Percentiles rank a stretch among this genome's conserved stretches.
phyloP scores from a whole-genome alignment of 345 rosid genomes.

The Hypericum perforatum region DNA sequence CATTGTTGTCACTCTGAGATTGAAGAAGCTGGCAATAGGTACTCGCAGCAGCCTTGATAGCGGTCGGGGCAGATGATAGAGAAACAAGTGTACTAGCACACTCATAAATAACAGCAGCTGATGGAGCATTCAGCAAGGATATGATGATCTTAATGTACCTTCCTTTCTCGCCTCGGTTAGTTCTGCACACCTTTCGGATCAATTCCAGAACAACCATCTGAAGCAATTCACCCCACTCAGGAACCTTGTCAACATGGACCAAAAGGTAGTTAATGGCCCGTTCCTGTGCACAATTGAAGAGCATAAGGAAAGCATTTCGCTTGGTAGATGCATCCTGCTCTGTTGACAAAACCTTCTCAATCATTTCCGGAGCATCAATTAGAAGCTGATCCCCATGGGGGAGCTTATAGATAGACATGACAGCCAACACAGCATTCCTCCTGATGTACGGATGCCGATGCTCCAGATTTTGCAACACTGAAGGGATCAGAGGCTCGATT shows the following conservation, averaged over 20 bases:
- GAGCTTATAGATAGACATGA: constrained; percentile 65
- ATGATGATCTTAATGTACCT: constrained; percentile 65
- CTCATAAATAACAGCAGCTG: constrained; percentile 62
- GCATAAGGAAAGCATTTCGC: constrained; percentile 78
- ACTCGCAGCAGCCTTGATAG: constrained; percentile 73
- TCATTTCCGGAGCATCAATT: constrained; percentile 71
- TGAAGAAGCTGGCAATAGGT: constrained; percentile 76
- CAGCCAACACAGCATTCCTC: constrained; percentile 62
- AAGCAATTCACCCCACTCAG: constrained; percentile 65
- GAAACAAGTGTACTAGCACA: constrained; percentile 80
- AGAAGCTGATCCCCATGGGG: constrained; percentile 67
- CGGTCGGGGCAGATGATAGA: constrained; percentile 83
- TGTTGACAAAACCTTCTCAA: constrained; percentile 52
- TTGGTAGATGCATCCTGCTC: constrained; percentile 71
- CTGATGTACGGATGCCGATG: constrained; percentile 66
- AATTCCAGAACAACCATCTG: constrained; percentile 74
- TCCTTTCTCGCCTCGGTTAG: constrained; percentile 55
- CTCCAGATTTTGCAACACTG: constrained; percentile 57
- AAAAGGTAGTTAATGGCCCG: constrained; percentile 53
- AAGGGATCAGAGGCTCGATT: constrained; percentile 66
- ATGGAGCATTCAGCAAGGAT: constrained; percentile 60
- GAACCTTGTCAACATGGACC: constrained; percentile 54
- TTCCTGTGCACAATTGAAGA: constrained; percentile 60
- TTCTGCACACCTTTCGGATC: constrained; percentile 64
- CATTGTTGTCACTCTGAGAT: constrained; percentile 86